phyloP scores from a whole-genome alignment of 23 red algal species.

The Gracilaria gracilis region DNA sequence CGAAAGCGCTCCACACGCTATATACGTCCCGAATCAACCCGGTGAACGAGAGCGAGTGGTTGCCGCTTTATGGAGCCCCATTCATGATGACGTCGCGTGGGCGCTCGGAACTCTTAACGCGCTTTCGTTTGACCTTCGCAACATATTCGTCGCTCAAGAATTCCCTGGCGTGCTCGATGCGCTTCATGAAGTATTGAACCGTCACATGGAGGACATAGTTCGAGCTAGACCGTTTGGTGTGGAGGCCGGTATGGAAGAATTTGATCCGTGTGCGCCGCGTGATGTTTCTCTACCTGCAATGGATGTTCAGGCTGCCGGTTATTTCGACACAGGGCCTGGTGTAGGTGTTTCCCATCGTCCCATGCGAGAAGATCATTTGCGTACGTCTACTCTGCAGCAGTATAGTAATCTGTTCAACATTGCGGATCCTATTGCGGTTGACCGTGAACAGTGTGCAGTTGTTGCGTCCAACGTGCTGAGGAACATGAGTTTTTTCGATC shows the following conservation, averaged over 20 bases:
- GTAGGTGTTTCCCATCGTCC: neutral
- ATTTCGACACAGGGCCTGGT: slow-evolving; percentile 2
- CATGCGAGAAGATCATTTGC: slow-evolving; percentile 35
- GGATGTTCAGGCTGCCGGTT: slow-evolving; percentile 37
- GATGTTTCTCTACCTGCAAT: slow-evolving; percentile 37
- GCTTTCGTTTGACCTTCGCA: slow-evolving; percentile 66
- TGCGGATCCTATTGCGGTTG: slow-evolving; percentile 66
- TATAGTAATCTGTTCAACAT: slow-evolving; percentile 67
- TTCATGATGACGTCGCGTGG: slow-evolving; percentile 89
- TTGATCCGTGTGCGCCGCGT: slow-evolving; percentile 26
- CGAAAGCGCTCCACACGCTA: slow-evolving; percentile 55
- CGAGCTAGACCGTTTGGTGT: slow-evolving; percentile 46
- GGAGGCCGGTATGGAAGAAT: slow-evolving; percentile 56
- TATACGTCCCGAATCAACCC: slow-evolving; percentile 61
- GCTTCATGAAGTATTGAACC: slow-evolving; percentile 58
- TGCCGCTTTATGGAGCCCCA: slow-evolving; percentile 70
- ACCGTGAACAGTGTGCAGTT: slow-evolving; percentile 73
- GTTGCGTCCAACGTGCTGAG: slow-evolving; percentile 75
- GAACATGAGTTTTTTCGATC: slow-evolving; percentile 82
- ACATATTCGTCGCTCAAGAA: slow-evolving; percentile 50
- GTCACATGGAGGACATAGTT: slow-evolving; percentile 77
- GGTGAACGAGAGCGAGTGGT: slow-evolving; percentile 82
- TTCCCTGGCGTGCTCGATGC: slow-evolving; percentile 86
- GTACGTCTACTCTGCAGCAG: slow-evolving; percentile 64
- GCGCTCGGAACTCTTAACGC: slow-evolving; percentile 80